Base-by-base conservation (phyloP, 306 rosid genomes). In the Mucuna pruriens region DNA sequence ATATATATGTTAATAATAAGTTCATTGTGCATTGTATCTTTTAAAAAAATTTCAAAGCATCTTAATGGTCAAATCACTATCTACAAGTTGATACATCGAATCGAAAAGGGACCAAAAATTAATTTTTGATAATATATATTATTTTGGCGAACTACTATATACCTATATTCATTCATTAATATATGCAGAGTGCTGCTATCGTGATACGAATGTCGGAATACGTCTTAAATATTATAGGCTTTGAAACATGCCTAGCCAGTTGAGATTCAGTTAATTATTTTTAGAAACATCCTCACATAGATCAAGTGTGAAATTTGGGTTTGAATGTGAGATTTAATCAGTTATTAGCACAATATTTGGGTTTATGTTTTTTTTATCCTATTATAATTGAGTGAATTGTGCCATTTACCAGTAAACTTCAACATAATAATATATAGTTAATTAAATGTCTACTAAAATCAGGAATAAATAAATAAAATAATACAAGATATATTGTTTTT, bases 21-120 rank as follows among this genome's bases (percentile, higher is more conserved):
- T 34, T 75, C 19, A 25, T 23, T 40, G 34, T 40, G 42, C 54
- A 15, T 57, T 38, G 38, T 16, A 20, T 39, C 55, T 39, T 39
- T 57, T 39, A 3, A 75, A 39, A 15, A 12, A 22, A 3, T 6
- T 75, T 38, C 79, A 39, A 40, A 58, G 79, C 42, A 40, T 58
- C 57, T 23, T 42, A 42, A 3, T 40, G 39, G 55, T 74, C 79
- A 55, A 74, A 74, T 42, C 74, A 23, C 36, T 42, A 42, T 68
- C 38, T 44, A 68, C 72, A 39, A 39, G 9, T 66, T 66, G 72
- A 66, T 11, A 38, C 31, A 38, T 1, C 51, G 72, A 66, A 66
- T 19, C 72, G 22, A 17, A 72, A 33, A 19, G 54, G 36, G 40
- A 34, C 34, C n/a, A n/a, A n/a, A 67, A 40, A 67, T 67, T 67